Percentiles rank a stretch among this genome's conserved stretches.
These are phyloP conservation scores for Ormosia semicastrata DNA, from an alignment of 306 rosid genomes.

Conservation along the genomic window DNA sequence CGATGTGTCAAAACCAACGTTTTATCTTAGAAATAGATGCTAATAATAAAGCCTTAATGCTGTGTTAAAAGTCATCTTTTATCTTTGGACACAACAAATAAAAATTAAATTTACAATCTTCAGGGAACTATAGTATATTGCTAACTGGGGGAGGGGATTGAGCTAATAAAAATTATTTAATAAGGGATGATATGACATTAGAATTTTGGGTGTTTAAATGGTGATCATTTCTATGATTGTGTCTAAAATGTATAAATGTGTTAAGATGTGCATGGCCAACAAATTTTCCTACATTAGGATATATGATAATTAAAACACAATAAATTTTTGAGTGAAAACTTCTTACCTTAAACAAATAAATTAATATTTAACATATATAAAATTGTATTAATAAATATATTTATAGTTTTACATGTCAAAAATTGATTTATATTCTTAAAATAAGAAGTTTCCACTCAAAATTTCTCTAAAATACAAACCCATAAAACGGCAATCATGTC, in stretches of 20 bases:
- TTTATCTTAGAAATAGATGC: no score
- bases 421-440: no score
- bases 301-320: background rate
- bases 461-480: constrained; percentile 33
- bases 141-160: background rate
- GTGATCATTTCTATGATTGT: background rate
- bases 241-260: background rate
- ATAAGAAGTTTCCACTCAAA: no score
- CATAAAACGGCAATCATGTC: constrained; percentile 55
- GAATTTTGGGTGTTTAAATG: no score
- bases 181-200: background rate
- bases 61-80: background rate
- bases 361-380: no score
- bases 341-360: no score
- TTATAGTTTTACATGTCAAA: no score
- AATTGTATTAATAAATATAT: no score
- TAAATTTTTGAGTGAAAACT: no score
- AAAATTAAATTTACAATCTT: background rate
- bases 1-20: no score
- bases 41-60: background rate
- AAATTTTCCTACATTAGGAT: background rate
- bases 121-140: background rate
- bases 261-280: background rate
- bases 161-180: background rate
- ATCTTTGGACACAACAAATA: background rate